These are phyloP conservation scores for Lichtheimia ornata DNA, from an alignment of 371 early-diverging fungal genomes.

Conservation along the genomic window DNA sequence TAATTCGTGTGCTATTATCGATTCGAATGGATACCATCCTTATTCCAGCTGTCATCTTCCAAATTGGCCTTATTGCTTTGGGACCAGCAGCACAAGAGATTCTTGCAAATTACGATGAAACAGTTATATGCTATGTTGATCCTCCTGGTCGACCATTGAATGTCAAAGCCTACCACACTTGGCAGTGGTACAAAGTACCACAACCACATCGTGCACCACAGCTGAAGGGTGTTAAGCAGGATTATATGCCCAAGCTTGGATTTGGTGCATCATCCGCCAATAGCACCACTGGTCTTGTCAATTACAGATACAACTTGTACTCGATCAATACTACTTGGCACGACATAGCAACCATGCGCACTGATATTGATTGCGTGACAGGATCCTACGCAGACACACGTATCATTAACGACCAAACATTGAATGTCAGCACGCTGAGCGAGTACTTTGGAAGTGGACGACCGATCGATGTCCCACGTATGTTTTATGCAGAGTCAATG, in stretches of 20 bases:
- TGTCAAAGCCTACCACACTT: too few species aligned
- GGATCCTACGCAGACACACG: conserved; percentile 7
- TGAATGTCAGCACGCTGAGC: not conserved
- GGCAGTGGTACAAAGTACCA: too few species aligned
- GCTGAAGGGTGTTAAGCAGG: conserved; percentile 1
- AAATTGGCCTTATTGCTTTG: conserved; percentile 24
- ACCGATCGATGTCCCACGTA: conserved; percentile 8
- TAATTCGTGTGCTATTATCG: conserved; percentile 10
- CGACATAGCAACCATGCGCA: conserved; percentile 3
- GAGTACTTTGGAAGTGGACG: conserved; percentile 4
- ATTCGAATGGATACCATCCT: conserved; percentile 23
- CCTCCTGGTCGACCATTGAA: not conserved
- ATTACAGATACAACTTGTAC: not conserved
- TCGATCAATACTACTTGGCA: conserved; percentile 1
- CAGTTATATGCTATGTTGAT: too few species aligned
- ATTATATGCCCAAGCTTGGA: not conserved
- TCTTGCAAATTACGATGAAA: not conserved
- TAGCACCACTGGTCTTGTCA: not conserved
- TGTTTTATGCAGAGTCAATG: conserved; percentile 28
- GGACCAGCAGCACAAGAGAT: conserved; percentile 27
- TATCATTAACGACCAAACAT: not conserved
- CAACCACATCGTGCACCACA: too few species aligned
- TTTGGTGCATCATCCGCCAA: not conserved
- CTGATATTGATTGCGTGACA: conserved; percentile 1
- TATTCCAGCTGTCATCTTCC: conserved; percentile 23